Base-by-base conservation (phyloP, 305 asterid genomes). In the Fraxinus paxiana region DNA sequence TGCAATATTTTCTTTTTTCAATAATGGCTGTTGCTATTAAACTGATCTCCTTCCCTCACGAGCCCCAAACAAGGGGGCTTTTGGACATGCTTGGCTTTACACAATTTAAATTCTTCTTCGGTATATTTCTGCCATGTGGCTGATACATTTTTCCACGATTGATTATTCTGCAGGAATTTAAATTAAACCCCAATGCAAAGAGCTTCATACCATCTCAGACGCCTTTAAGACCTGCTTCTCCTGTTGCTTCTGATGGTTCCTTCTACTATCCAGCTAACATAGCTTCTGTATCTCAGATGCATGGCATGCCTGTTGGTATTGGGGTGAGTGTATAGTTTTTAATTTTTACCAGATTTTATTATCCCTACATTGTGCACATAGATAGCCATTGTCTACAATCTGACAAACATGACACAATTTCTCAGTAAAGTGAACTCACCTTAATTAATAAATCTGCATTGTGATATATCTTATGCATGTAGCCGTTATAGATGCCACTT, bases 131-230 rank as follows among this genome's bases (percentile, higher is more conserved):
- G 71, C 9, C 26, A 48, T 54, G 24, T 77, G 76, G 76, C 79
- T 77, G 38, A 77, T 35, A 20, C 8, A 30, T 30, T n/a, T 31
- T 77, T 74, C 70, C 70, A 76, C 37, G 70, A 72, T 73, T 83
- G 84, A 74, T 80, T 84, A 41, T 79, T 28, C 87, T 90, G 94
- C 91, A 96, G 98, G 99, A 96, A 87, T 94, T 96, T 84, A 94
- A 86, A 85, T 90, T 92, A 34, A 96, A 96, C 80, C 97, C 98
- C 2, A 91, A 92, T 77, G 99, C 97, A 1, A 91, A 90, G 90
- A 94, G 97, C 83, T 96, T 91, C 69, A n/a, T 89, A 31, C 97
- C 99, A 77, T 85, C 92, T 81, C 95, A 85, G 87, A 10, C 94
- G 26, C 87, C 97, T 67, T 46, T 90, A 79, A 90, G 97, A 81